Conservation (phyloP, 331 rosid species). For the Malus hybrid region DNA sequence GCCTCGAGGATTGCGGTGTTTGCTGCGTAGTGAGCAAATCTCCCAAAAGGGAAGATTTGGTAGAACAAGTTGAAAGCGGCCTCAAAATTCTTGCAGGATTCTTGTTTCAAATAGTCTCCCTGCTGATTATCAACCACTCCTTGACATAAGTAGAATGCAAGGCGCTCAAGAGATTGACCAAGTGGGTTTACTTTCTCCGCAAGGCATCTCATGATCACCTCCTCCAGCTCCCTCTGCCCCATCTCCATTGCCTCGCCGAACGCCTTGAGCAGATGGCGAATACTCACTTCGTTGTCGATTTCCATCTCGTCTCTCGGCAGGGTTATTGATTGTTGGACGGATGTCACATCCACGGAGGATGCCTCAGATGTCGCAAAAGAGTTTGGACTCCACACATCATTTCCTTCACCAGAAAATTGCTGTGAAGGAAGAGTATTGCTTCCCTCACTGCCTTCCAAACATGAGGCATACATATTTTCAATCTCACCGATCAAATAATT, state of each 20-base stretch:
- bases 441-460: slow-evolving; percentile 27
- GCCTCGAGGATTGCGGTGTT: slow-evolving; percentile 45
- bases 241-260: slow-evolving; percentile 38
- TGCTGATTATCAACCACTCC: slow-evolving; percentile 6
- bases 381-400: slow-evolving; percentile 40
- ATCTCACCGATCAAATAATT: slow-evolving; percentile 7
- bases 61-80: slow-evolving; percentile 10
- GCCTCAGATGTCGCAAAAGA: slow-evolving; percentile 34
- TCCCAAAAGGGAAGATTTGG: slow-evolving; percentile 25
- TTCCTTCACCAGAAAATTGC: slow-evolving; percentile 10
- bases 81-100: slow-evolving; percentile 30
- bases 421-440: slow-evolving; percentile 25
- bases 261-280: slow-evolving; percentile 46
- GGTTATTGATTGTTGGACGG: slow-evolving; percentile 21
- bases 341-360: slow-evolving; percentile 19
- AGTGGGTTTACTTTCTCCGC: slow-evolving; percentile 38
- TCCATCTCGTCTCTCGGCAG: slow-evolving; percentile 36
- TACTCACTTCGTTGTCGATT: slow-evolving; percentile 26
- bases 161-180: slow-evolving; percentile 41
- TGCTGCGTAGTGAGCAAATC: slow-evolving; percentile 43
- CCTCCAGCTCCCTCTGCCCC: slow-evolving; percentile 29
- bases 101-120: slow-evolving; percentile 37
- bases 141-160: slow-evolving; percentile 37
- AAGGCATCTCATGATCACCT: slow-evolving; percentile 29
- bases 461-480: slow-evolving; percentile 8